Evolutionary conservation across 768 basidiomycete genomes (phyloP).

Genomic region (Candolleomyces eurysporus): DNA sequence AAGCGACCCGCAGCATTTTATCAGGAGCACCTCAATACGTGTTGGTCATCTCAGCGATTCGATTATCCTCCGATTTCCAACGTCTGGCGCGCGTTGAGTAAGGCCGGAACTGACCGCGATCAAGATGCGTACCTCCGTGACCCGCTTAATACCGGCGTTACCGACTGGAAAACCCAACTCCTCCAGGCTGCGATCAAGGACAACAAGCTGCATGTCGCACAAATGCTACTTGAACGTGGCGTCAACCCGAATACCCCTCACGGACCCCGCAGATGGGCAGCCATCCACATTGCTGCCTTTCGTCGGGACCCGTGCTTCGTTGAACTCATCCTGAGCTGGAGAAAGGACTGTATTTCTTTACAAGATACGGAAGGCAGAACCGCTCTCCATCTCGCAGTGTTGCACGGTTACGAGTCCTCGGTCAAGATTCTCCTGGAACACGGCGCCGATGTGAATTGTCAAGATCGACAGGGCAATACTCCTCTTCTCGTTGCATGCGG

Average conservation of each 20-base stretch:
- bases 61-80: background rate
- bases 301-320: background rate
- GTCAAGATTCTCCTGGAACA: background rate
- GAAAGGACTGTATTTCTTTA: background rate
- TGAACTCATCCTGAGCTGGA: background rate
- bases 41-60: background rate
- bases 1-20: background rate
- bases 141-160: background rate
- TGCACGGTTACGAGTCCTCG: background rate
- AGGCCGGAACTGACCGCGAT: background rate
- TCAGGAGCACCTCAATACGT: background rate
- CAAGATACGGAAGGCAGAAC: background rate
- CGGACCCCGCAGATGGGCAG: background rate
- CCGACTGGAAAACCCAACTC: background rate
- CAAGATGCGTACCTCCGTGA: background rate
- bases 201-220: background rate
- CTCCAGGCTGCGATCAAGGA: background rate
- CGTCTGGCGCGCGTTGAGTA: background rate
- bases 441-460: background rate
- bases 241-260: background rate
- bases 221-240: background rate
- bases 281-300: background rate
- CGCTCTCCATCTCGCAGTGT: background rate
- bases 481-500: background rate
- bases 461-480: background rate